Evolutionary conservation across 2,329 filamentous ascomycete species (phyloP).

Genomic region (Pseudogymnoascus sp.): DNA sequence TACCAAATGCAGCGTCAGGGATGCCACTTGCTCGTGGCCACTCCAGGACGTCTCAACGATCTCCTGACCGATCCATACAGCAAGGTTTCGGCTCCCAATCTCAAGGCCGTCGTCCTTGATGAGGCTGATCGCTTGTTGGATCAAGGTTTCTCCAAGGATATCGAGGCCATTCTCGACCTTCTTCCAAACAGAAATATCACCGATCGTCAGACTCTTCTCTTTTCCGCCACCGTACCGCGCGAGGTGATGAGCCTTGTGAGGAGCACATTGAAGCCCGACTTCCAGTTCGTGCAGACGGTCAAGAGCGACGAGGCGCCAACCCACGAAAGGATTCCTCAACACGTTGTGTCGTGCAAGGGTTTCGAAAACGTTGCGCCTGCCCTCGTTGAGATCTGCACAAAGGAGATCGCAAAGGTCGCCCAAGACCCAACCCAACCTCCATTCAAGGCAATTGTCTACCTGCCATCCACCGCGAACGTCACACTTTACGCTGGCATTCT

Average conservation of each 20-base stretch:
- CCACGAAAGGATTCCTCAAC: slow-evolving; percentile 76
- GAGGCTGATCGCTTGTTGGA: slow-evolving; percentile 98
- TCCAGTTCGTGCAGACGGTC: slow-evolving; percentile 84
- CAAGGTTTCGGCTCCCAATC: slow-evolving; percentile 39
- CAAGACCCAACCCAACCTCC: slow-evolving; percentile 15
- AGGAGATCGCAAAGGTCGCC: slow-evolving; percentile 28
- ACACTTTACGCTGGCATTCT: slow-evolving; percentile 53
- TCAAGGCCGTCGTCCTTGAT: slow-evolving; percentile 88
- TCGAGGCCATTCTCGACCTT: slow-evolving; percentile 49
- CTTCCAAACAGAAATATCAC: slow-evolving; percentile 56
- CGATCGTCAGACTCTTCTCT: slow-evolving; percentile 83
- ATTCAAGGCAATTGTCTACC: slow-evolving; percentile 94
- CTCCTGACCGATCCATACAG: slow-evolving; percentile 50
- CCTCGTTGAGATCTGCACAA: slow-evolving; percentile 44
- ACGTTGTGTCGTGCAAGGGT: slow-evolving; percentile 55
- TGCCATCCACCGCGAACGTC: slow-evolving; percentile 68
- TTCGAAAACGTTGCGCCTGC: slow-evolving; percentile 72
- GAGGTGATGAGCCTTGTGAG: slow-evolving; percentile 72
- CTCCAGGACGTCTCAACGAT: slow-evolving; percentile 80
- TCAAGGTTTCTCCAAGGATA: slow-evolving; percentile 67
- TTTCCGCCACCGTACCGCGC: slow-evolving; percentile 83
- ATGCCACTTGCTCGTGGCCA: slow-evolving; percentile 84
- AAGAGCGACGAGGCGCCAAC: slow-evolving; percentile 73
- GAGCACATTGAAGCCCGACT: slow-evolving; percentile 67
- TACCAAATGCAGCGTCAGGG: slow-evolving; percentile 47